Evolutionary conservation across 148 eudicot genomes (phyloP), one percentile per base, ranked within the genome.

Genomic region (Fallopia convolvulus): DNA sequence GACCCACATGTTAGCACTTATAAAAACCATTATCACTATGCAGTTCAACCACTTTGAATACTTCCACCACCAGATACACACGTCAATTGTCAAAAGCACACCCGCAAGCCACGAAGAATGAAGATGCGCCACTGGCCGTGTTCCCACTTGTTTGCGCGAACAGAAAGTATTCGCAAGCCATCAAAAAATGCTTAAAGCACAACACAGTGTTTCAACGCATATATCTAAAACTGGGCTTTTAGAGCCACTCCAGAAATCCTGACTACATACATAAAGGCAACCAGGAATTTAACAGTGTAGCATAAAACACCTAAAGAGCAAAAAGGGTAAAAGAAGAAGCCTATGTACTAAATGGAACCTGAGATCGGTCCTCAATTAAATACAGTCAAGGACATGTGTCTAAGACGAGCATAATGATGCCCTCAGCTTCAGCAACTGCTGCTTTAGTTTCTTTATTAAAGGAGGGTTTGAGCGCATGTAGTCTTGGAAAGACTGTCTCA

Each of bases 361-460:
- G 70, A 65, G 70, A 32, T 65, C 12, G 70, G 41, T 65, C 17
- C 41, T 65, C 18, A 65, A 32, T 65, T 6, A 9, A 58, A 9
- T 52, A 52, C 9, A 15, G 10, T 44, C 10, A 10, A 63, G 39
- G 46, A 17, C 20, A 36, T 68, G 72, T 33, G 6, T 32, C 88
- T 88, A 94, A 66, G 93, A 79, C 74, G 89, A 87, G 83, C 99
- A 94, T 74, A 95, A 52, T 42, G 97, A 89, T 41, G 87, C 70
- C 79, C 85, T 92, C 82, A 89, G 97, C 87, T 95, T 95, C 77
- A 83, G 58, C 80, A 92, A 74, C 41, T 82, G 82, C 81, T 91
- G 91, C 89, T 83, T 95, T 48, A 95, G 90, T 83, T 88, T 90
- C 82, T 83, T 89, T 32, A 95, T 83, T 71, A 84, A 75, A 72